Evolutionary conservation across 768 basidiomycete species (phyloP).

Genomic region (Mycena chlorophos): DNA sequence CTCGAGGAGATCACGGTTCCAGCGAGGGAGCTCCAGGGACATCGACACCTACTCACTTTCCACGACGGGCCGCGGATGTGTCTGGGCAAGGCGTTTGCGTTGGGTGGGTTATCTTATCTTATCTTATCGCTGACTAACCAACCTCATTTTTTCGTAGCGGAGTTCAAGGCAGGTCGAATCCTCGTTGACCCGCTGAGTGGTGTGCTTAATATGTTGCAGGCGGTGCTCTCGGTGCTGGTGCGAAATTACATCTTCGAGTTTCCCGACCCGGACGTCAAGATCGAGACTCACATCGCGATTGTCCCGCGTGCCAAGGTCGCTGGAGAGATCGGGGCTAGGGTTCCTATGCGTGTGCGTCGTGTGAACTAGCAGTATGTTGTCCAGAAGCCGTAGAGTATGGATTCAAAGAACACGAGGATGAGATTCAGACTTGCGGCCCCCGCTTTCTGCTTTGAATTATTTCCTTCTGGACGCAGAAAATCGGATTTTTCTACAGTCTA

Average conservation of each 20-base stretch:
- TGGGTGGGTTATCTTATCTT: no score
- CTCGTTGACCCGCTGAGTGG: not conserved
- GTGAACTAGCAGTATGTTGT: no score
- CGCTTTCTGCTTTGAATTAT: no score
- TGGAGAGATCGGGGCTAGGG: conserved; percentile 29
- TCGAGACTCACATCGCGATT: conserved; percentile 32
- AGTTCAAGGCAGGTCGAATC: conserved; percentile 36
- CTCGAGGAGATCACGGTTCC: not conserved
- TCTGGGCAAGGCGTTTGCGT: conserved; percentile 35
- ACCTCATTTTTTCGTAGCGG: no score
- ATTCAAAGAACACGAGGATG: no score
- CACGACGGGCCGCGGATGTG: conserved; percentile 38
- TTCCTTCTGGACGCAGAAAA: no score
- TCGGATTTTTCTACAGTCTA: no score
- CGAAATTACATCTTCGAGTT: conserved; percentile 43
- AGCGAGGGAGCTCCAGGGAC: conserved; percentile 34
- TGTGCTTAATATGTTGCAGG: conserved; percentile 26
- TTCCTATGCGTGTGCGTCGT: conserved; percentile 33
- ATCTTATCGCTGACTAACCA: no score
- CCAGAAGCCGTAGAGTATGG: no score
- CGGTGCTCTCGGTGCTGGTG: conserved; percentile 43
- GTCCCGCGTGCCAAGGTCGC: conserved; percentile 37
- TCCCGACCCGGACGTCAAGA: conserved; percentile 34
- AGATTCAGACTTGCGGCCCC: no score
- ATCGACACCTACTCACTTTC: conserved; percentile 37